Evolutionary conservation across 1,284 basidiomycete genomes (phyloP).

Genomic region (Thelephora terrestris): DNA sequence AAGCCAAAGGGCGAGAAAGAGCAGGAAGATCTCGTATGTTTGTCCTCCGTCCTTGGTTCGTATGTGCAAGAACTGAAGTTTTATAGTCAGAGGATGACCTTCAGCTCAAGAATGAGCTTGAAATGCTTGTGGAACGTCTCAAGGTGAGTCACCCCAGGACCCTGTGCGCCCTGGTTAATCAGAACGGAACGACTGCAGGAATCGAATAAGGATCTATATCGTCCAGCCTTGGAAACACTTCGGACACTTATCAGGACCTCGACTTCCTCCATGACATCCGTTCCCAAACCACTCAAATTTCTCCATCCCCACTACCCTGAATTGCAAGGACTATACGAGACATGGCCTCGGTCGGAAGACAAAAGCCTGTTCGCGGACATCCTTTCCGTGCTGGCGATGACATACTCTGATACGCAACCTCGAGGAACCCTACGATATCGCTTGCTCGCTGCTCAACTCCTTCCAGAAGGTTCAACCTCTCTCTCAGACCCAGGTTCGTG

Average conservation of each 20-base stretch:
- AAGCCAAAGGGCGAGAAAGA: conserved; percentile 49
- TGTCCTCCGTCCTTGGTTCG: not conserved
- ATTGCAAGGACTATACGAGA: conserved; percentile 74
- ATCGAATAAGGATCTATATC: conserved; percentile 75
- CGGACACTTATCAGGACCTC: conserved; percentile 93
- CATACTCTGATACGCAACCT: conserved; percentile 93
- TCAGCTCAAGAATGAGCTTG: conserved; percentile 90
- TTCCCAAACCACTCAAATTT: conserved; percentile 99
- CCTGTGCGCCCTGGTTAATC: conserved; percentile 2
- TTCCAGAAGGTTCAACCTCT: conserved; percentile 43
- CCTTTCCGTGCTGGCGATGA: conserved; percentile 99
- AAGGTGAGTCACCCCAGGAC: conserved; percentile 43
- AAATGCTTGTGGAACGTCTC: conserved; percentile 94
- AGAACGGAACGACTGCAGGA: conserved; percentile 46
- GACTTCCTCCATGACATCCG: conserved; percentile 99
- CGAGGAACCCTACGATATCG: conserved; percentile 92
- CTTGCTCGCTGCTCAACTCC: conserved; percentile 69
- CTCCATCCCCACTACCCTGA: conserved; percentile 91
- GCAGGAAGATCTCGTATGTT: conserved; percentile 75
- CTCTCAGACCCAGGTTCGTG: conserved; percentile 88
- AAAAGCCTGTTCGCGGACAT: conserved; percentile 98
- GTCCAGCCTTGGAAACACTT: conserved; percentile 89
- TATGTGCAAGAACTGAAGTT: not conserved
- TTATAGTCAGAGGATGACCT: conserved; percentile 88
- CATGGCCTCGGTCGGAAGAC: conserved; percentile 71